Conservation (phyloP, 164 flowering plant species). For the Sedum album region DNA sequence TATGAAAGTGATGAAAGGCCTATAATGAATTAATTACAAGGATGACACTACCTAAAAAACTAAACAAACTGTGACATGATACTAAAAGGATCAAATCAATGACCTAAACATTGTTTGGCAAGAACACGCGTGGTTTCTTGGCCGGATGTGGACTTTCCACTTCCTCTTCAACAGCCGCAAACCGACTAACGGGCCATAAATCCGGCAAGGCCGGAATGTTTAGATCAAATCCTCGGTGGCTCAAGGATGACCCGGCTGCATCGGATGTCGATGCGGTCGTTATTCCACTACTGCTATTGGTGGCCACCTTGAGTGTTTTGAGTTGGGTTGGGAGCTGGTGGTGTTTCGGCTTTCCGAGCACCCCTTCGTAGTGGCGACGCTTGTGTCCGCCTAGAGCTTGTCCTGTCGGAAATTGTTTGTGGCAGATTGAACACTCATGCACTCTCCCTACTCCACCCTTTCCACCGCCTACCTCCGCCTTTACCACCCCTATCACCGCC, state of each 20-base stretch:
- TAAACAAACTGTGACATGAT: background rate
- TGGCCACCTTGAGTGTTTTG: background rate
- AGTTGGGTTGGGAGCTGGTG: background rate
- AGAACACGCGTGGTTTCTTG: slow-evolving; percentile 34
- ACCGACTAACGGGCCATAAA: slow-evolving; percentile 17
- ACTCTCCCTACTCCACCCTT: slow-evolving; percentile 10
- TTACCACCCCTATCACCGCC: background rate
- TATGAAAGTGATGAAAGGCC: background rate
- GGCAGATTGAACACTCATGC: slow-evolving; percentile 61
- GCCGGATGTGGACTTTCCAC: slow-evolving; percentile 46
- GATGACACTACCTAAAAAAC: background rate
- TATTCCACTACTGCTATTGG: slow-evolving; percentile 14
- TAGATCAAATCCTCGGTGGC: no score
- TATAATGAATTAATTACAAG: slow-evolving; percentile 6
- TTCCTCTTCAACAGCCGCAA: slow-evolving; percentile 30
- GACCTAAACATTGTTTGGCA: slow-evolving; percentile 1
- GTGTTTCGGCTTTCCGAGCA: background rate
- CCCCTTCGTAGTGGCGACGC: no score
- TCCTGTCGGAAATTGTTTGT: slow-evolving; percentile 55
- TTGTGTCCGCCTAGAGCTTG: slow-evolving; percentile 70
- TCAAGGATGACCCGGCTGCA: slow-evolving; percentile 33
- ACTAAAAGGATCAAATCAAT: background rate
- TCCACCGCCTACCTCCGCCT: slow-evolving; percentile 13
- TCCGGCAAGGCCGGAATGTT: slow-evolving; percentile 49
- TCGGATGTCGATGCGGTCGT: slow-evolving; percentile 31